Conservation (phyloP, 768 basidiomycete species). For the Kwoniella sp. region DNA sequence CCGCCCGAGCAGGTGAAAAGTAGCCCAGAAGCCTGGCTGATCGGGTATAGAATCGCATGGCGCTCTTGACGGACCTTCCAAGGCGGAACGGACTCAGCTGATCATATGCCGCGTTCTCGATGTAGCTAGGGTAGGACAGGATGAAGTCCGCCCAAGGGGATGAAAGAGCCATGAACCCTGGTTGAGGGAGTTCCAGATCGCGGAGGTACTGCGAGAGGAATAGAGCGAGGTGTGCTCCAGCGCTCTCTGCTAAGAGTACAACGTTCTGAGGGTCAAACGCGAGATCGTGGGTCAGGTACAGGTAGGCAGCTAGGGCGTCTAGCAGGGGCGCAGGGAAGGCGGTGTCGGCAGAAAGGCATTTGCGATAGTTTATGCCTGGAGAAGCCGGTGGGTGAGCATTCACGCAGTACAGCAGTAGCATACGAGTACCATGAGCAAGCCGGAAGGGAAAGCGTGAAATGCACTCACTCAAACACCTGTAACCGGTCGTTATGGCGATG, state of each 20-base stretch:
- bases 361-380: constrained; percentile 65
- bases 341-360: constrained; percentile 55
- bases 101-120: constrained; percentile 13
- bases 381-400: constrained; percentile 44
- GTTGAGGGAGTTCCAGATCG: constrained; percentile 21
- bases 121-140: constrained; percentile 10
- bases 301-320: constrained; percentile 68
- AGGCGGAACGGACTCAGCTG: constrained; percentile 13
- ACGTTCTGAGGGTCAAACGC: constrained; percentile 62
- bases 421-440: background rate
- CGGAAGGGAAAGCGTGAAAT: background rate
- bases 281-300: constrained; percentile 59
- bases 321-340: constrained; percentile 72
- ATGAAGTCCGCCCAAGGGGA: constrained; percentile 40
- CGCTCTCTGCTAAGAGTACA: constrained; percentile 68
- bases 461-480: constrained; percentile 15
- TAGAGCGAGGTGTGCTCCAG: constrained; percentile 66
- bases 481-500: constrained; percentile 24
- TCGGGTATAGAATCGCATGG: constrained; percentile 13
- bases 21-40: constrained; percentile 6
- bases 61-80: constrained; percentile 1
- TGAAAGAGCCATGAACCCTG: constrained; percentile 20
- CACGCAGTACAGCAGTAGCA: constrained; percentile 39
- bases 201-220: constrained; percentile 44
- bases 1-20: constrained; percentile 25